These are phyloP conservation scores for Arachis monticola DNA, from an alignment of 331 rosid genomes.

Conservation along the genomic window DNA sequence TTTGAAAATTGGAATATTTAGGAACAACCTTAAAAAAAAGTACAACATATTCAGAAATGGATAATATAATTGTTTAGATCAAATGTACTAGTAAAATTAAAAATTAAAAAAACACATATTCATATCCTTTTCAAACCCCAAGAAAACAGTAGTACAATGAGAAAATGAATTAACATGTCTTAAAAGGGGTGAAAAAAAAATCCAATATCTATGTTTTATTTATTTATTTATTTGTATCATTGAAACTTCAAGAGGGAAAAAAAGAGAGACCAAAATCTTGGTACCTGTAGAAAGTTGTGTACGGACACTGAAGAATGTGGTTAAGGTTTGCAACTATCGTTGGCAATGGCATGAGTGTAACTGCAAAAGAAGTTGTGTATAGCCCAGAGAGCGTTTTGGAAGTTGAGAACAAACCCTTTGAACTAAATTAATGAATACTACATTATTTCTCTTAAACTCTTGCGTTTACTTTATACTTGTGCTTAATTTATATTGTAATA, in stretches of 20 bases:
- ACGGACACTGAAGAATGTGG: slow-evolving; percentile 30
- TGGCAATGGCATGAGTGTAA: slow-evolving; percentile 35
- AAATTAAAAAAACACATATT: slow-evolving; percentile 3
- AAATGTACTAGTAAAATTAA: too few species aligned
- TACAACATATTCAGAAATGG: slow-evolving; percentile 18
- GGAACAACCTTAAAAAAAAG: not conserved
- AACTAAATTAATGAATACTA: slow-evolving; percentile 22
- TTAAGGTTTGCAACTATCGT: slow-evolving; percentile 30
- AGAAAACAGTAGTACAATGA: not conserved
- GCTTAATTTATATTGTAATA: not conserved
- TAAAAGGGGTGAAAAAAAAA: slow-evolving; percentile 37
- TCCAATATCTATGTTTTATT: not conserved
- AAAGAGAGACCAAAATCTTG: slow-evolving; percentile 37
- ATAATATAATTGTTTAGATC: not conserved
- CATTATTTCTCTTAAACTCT: slow-evolving; percentile 7
- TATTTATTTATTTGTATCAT: slow-evolving; percentile 12
- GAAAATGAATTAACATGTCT: slow-evolving; percentile 2
- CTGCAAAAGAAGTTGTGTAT: slow-evolving; percentile 39
- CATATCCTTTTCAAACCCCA: slow-evolving; percentile 21
- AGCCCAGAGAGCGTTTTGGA: slow-evolving; percentile 40
- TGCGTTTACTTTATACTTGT: slow-evolving; percentile 35
- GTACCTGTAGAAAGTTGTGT: slow-evolving; percentile 34
- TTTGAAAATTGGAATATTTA: slow-evolving; percentile 18
- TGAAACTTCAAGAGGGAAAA: not conserved
- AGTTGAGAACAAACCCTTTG: slow-evolving; percentile 34